Evolutionary conservation across 129 eudicot genomes (phyloP).

Genomic region (Escallonia rubra): DNA sequence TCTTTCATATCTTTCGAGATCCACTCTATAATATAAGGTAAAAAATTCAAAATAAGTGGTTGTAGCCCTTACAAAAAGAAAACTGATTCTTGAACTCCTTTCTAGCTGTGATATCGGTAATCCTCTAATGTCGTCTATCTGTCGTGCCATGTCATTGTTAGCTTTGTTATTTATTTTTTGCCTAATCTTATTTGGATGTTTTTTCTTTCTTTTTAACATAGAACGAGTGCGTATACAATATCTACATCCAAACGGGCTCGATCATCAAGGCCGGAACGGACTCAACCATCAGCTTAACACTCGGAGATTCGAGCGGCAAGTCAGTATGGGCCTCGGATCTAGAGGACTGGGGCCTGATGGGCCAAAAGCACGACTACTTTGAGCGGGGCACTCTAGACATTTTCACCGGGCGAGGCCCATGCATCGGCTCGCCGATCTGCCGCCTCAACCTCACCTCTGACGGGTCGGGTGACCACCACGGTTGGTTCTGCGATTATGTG

Average conservation of each 20-base stretch:
- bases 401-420: constrained; percentile 34
- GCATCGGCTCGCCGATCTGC: constrained; percentile 23
- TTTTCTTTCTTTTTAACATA: background rate
- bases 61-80: no score
- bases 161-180: no score
- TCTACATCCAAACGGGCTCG: constrained; percentile 28
- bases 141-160: no score
- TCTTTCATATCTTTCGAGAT: no score
- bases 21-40: no score
- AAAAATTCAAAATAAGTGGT: no score
- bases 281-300: constrained; percentile 20
- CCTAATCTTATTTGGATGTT: background rate
- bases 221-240: constrained; percentile 33
- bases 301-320: constrained; percentile 20
- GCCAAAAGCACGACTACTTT: constrained; percentile 23
- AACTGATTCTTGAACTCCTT: no score
- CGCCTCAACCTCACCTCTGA: constrained; percentile 31
- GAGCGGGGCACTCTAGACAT: constrained; percentile 35
- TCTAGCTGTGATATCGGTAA: no score
- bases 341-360: constrained; percentile 38
- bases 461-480: constrained; percentile 30
- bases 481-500: constrained; percentile 39
- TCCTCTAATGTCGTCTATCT: no score
- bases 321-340: constrained; percentile 26
- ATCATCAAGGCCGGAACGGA: constrained; percentile 29